Conservation (phyloP, 2,329 filamentous ascomycete genomes). For the Exophiala alcalophila region DNA sequence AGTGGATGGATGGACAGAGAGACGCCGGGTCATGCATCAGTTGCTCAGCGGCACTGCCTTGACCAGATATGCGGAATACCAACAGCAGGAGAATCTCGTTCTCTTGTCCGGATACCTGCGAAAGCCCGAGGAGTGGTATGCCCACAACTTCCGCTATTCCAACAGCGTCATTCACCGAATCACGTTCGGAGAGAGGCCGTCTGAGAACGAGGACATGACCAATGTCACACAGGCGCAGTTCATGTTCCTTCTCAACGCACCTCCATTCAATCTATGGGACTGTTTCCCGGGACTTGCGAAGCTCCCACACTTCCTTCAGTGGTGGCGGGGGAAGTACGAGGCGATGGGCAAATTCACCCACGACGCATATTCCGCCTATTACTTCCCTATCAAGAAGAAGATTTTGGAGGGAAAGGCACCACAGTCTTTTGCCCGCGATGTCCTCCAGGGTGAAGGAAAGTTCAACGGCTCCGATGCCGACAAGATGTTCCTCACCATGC, state of each 20-base stretch:
- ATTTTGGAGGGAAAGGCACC: conserved; percentile 34
- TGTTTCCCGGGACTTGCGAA: conserved; percentile 38
- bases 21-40: conserved; percentile 41
- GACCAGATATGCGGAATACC: conserved; percentile 36
- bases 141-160: conserved; percentile 42
- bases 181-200: conserved; percentile 35
- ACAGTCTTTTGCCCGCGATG: conserved; percentile 39
- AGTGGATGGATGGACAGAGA: conserved; percentile 38
- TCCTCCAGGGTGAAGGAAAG: conserved; percentile 34
- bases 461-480: conserved; percentile 38
- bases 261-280: conserved; percentile 35
- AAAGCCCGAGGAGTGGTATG: conserved; percentile 38
- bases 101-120: conserved; percentile 38
- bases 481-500: conserved; percentile 42
- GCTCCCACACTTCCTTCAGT: conserved; percentile 36
- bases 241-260: conserved; percentile 34
- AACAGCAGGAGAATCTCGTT: conserved; percentile 39
- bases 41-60: conserved; percentile 38
- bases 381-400: conserved; percentile 33
- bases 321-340: conserved; percentile 37
- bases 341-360: conserved; percentile 36
- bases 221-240: conserved; percentile 39
- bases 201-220: conserved; percentile 35
- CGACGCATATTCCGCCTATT: conserved; percentile 38
- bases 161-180: conserved; percentile 40